Evolutionary conservation across 305 asterid species (phyloP).

Genomic region (Plantago lanceolata): DNA sequence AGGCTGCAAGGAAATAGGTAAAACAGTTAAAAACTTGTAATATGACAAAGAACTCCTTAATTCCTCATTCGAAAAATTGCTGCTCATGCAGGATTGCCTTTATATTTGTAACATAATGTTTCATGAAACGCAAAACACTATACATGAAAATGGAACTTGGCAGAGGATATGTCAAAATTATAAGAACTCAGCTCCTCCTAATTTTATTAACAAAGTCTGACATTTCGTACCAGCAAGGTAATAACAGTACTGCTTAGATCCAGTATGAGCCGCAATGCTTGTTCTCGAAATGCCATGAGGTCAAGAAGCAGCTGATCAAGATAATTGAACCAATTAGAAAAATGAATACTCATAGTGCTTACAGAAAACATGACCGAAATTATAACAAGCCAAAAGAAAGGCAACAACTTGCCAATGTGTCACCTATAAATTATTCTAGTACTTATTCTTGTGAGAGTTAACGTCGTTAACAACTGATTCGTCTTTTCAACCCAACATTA

Average conservation of each 20-base stretch:
- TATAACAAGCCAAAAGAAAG: slow-evolving; percentile 16
- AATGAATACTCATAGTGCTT: slow-evolving; percentile 10
- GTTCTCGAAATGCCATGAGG: slow-evolving; percentile 97
- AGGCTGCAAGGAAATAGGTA: slow-evolving; percentile 65
- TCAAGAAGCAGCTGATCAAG: slow-evolving; percentile 88
- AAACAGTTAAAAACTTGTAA: slow-evolving; percentile 23
- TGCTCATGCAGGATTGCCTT: slow-evolving; percentile 3
- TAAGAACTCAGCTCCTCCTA: slow-evolving; percentile 19
- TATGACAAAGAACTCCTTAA: slow-evolving; percentile 12
- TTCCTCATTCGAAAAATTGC: slow-evolving; percentile 9
- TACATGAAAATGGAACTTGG: not conserved
- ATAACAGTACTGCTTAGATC: slow-evolving; percentile 98
- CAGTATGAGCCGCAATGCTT: slow-evolving; percentile 92
- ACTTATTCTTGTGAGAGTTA: slow-evolving; percentile 12
- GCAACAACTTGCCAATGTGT: slow-evolving; percentile 13
- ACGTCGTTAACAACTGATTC: slow-evolving; percentile 13
- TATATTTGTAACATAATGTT: not conserved
- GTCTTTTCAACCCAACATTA: not conserved
- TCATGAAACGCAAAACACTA: not conserved
- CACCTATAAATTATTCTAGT: slow-evolving; percentile 2
- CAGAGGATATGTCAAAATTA: not conserved
- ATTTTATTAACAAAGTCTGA: slow-evolving; percentile 18
- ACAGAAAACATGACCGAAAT: slow-evolving; percentile 5
- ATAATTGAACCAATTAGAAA: slow-evolving; percentile 24
- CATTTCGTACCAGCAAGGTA: slow-evolving; percentile 80